Percentiles rank a stretch among this genome's conserved stretches.
These are phyloP conservation scores for Fusarium staphyleae DNA, from an alignment of 2,329 filamentous ascomycete genomes.

Conservation along the genomic window DNA sequence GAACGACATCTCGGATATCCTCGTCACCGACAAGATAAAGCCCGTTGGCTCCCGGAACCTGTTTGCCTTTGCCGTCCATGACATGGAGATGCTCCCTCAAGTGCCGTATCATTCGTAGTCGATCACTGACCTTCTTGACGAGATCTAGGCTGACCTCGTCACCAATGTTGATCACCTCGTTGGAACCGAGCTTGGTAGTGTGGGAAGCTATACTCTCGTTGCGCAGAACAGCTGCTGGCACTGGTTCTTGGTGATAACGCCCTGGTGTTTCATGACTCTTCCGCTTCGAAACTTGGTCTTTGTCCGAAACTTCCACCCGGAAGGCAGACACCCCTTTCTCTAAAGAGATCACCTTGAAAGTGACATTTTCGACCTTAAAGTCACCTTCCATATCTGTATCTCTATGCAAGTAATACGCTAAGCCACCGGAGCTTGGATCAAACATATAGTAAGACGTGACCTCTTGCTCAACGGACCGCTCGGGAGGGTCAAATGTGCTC, in stretches of 20 bases:
- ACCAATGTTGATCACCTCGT: conserved; percentile 13
- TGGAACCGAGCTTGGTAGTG: background rate
- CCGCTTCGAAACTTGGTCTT: conserved; percentile 4
- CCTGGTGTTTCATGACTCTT: conserved; percentile 15
- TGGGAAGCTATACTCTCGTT: background rate
- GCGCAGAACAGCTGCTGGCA: background rate
- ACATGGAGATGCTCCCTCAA: conserved; percentile 24
- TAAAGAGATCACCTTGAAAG: conserved; percentile 14
- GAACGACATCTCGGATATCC: conserved; percentile 38
- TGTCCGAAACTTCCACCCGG: conserved; percentile 18
- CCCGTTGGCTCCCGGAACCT: conserved; percentile 14
- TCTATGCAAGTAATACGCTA: conserved; percentile 27
- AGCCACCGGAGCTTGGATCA: conserved; percentile 19
- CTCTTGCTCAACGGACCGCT: background rate
- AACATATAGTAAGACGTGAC: conserved; percentile 30
- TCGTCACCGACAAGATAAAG: conserved; percentile 36
- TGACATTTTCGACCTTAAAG: conserved; percentile 17
- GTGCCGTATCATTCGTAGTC: conserved; percentile 26
- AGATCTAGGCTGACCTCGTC: conserved; percentile 19
- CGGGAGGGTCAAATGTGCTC: background rate
- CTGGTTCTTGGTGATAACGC: conserved; percentile 4
- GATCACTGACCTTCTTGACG: conserved; percentile 31
- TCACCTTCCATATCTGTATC: conserved; percentile 9
- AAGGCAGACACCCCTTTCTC: conserved; percentile 15
- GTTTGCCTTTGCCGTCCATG: conserved; percentile 19